Percentiles rank a stretch among this genome's conserved stretches.
Conservation (phyloP, 257 asterid genomes). For the Solanum pinnatisectum region DNA sequence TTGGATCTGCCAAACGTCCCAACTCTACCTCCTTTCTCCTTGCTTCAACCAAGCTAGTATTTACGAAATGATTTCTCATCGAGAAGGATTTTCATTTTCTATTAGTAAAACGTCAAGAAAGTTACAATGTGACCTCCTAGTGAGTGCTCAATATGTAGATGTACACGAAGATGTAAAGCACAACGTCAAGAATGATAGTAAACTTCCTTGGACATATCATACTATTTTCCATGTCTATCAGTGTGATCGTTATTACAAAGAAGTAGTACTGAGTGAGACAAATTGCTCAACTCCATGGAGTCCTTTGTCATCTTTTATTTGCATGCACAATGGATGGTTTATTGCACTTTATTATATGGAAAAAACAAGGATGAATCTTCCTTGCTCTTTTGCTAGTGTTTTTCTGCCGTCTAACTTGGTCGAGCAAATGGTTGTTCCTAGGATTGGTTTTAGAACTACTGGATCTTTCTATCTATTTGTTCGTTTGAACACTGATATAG, state of each 20-base stretch:
- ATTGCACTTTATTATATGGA: background rate
- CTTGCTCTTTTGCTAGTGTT: slow-evolving; percentile 40
- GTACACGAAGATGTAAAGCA: too few species aligned
- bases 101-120: too few species aligned
- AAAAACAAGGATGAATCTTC: slow-evolving; percentile 12
- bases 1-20: too few species aligned
- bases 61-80: too few species aligned
- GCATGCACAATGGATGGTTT: background rate
- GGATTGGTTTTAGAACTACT: slow-evolving; percentile 9
- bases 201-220: too few species aligned
- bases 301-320: too few species aligned
- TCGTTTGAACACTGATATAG: background rate
- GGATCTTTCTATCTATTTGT: background rate
- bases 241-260: background rate
- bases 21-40: too few species aligned
- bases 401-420: slow-evolving; percentile 24
- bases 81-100: too few species aligned
- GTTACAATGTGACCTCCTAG: too few species aligned
- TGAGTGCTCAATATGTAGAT: too few species aligned
- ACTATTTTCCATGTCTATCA: background rate
- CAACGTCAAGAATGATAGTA: too few species aligned
- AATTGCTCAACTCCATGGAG: background rate
- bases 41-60: too few species aligned
- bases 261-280: background rate
- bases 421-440: slow-evolving; percentile 22